phyloP scores from a whole-genome alignment of 352 stramenopile species.

The Globisporangium takayamanum region DNA sequence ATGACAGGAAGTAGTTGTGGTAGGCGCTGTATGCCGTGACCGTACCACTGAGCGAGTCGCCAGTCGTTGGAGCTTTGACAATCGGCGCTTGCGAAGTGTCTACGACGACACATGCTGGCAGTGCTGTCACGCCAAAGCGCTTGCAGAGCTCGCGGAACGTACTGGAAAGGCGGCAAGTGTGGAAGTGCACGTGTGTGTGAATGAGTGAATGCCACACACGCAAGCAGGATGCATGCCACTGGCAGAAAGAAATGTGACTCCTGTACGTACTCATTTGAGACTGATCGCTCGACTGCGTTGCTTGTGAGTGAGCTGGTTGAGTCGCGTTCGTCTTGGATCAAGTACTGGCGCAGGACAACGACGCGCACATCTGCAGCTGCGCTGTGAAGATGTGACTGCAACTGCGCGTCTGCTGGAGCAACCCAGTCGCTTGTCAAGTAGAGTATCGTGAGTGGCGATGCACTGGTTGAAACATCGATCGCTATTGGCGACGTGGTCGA shows the following conservation, averaged over 20 bases:
- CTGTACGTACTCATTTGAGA: conserved; percentile 2
- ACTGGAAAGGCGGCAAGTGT: conserved; percentile 10
- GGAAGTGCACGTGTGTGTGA: too few relatives aligned
- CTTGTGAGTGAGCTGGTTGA: neutral
- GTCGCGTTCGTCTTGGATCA: conserved; percentile 3
- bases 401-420: conserved; percentile 22
- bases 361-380: conserved; percentile 4
- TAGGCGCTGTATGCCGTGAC: neutral
- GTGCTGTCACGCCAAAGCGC: conserved; percentile 29
- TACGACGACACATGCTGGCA: conserved; percentile 29
- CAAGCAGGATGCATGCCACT: neutral
- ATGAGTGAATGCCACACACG: neutral
- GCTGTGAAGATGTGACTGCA: conserved; percentile 4
- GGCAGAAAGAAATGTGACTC: neutral
- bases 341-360: conserved; percentile 23
- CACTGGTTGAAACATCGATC: neutral
- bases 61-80: too few relatives aligned
- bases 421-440: conserved; percentile 50
- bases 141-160: conserved; percentile 36
- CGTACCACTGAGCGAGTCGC: neutral
- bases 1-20: too few relatives aligned
- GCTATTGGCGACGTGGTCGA: neutral
- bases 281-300: neutral
- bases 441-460: conserved; percentile 1
- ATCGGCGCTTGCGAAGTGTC: conserved; percentile 5